A percentile compares a stretch with the other conserved stretches of the same genome.
Conservation (phyloP, 176 grass and related monocot genomes). For the barley (Hordeum vulgare) region DNA sequence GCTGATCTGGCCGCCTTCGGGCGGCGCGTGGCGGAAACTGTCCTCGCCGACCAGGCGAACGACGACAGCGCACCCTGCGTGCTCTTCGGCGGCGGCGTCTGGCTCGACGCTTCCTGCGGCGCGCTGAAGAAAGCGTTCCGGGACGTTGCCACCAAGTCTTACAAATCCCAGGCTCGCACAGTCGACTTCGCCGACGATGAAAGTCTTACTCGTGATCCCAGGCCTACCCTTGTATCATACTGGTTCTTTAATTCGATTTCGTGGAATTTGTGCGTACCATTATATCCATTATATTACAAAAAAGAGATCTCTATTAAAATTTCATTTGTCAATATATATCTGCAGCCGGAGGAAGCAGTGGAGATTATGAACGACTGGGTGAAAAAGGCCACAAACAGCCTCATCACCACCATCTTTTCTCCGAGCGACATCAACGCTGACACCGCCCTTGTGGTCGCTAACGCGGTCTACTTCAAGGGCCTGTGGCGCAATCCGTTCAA, state of each 20-base stretch:
- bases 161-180: not conserved
- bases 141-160: not conserved
- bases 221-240: no score
- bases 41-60: not conserved
- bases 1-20: not conserved
- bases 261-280: no score
- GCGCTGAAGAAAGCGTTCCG: not conserved
- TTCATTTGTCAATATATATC: not conserved
- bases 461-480: slow-evolving; percentile 13
- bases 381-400: not conserved
- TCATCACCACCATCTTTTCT: not conserved
- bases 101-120: not conserved
- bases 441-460: not conserved
- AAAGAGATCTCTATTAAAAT: no score
- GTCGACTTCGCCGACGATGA: not conserved
- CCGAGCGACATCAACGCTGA: not conserved
- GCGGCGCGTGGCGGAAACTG: not conserved
- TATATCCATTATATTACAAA: not conserved
- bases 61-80: not conserved
- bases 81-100: slow-evolving; percentile 13
- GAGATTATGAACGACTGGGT: slow-evolving; percentile 5
- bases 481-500: not conserved
- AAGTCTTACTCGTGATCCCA: no score
- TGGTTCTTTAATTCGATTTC: no score
- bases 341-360: not conserved